Evolutionary conservation across 768 basidiomycete species (phyloP), one percentile per base, ranked within the genome.

Genomic region (Boletales sp.): DNA sequence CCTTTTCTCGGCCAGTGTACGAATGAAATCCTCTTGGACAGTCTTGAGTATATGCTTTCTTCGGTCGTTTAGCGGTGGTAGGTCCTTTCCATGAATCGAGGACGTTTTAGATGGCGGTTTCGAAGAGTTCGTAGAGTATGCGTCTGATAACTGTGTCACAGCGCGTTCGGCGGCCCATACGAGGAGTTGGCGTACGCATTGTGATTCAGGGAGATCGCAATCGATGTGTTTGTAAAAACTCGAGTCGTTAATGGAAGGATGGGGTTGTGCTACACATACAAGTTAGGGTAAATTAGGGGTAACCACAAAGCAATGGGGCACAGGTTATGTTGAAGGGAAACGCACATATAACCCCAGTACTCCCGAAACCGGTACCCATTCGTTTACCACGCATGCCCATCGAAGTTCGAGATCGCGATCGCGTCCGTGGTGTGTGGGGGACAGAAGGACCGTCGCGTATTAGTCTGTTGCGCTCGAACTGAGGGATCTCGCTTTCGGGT

Each of bases 211-310:
- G 7, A 89, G 75, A 52, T 90, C 87, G 12, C 69, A 69, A 59
- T 90, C 88, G 50, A 91, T 87, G 54, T 91, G 88, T 63, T 89
- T 90, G 67, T 83, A 87, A 56, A 90, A 87, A 46, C 77, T 81
- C 12, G 75, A 73, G 42, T 87, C 80, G 0, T 80, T 74, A 7
- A 91, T 87, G 0, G 83, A 80, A 40, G 80, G 77, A 57, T 90
- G 88, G 9, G 88, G 88, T 67, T 88, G 85, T 14, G 85, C 88
- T 90, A 58, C 35, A 24, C n/a, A 52, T 47, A 51, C 29, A 43
- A 43, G 44, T 47, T 19, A 54, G 37, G 35, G n/a, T n/a, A 34
- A 18, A 35, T 52, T 15, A 48, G 40, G 47, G 36, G 10, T 21
- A 49, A 15, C 17, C 34, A 19, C 41, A 29, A 39, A 40, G 15